Conservation (phyloP, 805 yeast genomes). For the Scheffersomyces spartinae region DNA sequence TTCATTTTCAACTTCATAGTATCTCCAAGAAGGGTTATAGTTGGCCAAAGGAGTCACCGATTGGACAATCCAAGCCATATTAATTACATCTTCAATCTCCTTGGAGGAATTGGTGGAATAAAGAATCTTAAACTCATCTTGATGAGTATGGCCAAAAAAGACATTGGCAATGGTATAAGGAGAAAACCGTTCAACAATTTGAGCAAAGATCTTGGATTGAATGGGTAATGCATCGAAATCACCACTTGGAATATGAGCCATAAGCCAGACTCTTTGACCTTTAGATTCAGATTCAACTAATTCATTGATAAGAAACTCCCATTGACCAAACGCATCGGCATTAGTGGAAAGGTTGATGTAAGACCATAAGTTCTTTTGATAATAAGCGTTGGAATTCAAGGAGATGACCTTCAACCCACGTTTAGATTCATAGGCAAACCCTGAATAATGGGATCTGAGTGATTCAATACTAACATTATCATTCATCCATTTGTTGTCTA, state of each 20-base stretch:
- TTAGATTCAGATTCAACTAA: conserved; percentile 44
- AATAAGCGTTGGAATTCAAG: conserved; percentile 58
- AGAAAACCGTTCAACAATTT: conserved; percentile 54
- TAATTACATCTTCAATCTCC: conserved; percentile 33
- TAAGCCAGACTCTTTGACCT: conserved; percentile 61
- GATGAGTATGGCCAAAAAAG: conserved; percentile 64
- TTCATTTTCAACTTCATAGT: conserved; percentile 52
- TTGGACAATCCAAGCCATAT: conserved; percentile 55
- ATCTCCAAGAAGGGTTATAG: conserved; percentile 63
- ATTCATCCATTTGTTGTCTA: too few relatives aligned
- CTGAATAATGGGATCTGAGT: conserved; percentile 46
- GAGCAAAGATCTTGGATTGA: conserved; percentile 42
- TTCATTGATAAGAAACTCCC: conserved; percentile 51
- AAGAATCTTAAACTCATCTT: conserved; percentile 52
- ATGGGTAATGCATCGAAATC: conserved; percentile 47
- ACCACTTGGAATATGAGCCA: conserved; percentile 57
- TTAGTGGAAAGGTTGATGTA: conserved; percentile 42
- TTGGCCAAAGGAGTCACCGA: conserved; percentile 52
- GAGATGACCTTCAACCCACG: conserved; percentile 50
- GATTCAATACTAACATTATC: too few relatives aligned
- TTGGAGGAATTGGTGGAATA: conserved; percentile 32
- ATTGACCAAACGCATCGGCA: conserved; percentile 53
- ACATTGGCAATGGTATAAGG: conserved; percentile 58
- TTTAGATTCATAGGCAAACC: conserved; percentile 43
- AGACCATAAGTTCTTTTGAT: conserved; percentile 41